Evolutionary conservation across 1,284 basidiomycete species (phyloP).

Genomic region (Melampsora larici-populina): DNA sequence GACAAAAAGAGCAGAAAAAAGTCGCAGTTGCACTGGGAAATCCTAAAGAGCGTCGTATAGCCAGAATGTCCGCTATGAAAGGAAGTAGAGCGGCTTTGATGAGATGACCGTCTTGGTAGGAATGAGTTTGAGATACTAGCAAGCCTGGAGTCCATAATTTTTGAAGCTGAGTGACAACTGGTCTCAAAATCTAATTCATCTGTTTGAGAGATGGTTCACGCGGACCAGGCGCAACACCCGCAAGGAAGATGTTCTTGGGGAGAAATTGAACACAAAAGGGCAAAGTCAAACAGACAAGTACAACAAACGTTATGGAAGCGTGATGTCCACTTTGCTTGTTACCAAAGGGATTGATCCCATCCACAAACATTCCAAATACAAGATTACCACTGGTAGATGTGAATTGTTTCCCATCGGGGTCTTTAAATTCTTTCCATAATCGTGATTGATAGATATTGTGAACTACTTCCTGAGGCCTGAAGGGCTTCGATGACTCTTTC

Average conservation of each 20-base stretch:
- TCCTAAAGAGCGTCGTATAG: constrained; percentile 26
- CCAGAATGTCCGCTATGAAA: constrained; percentile 44
- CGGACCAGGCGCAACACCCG: constrained; percentile 53
- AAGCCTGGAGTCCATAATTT: constrained; percentile 49
- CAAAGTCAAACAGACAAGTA: constrained; percentile 1
- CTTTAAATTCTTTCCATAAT: constrained; percentile 25
- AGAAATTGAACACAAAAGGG: constrained; percentile 51
- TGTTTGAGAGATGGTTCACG: constrained; percentile 45
- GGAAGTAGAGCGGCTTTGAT: constrained; percentile 24
- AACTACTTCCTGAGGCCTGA: constrained; percentile 6
- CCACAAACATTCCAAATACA: constrained; percentile 11
- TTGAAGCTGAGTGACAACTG: constrained; percentile 51
- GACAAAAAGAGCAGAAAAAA: constrained; percentile 35
- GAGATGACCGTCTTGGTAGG: neutral
- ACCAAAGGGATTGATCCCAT: too few relatives aligned
- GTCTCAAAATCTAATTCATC: constrained; percentile 50
- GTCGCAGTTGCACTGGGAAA: constrained; percentile 28
- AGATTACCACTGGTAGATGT: constrained; percentile 1
- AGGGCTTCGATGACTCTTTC: neutral
- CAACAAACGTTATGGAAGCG: constrained; percentile 7
- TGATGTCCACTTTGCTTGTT: too few relatives aligned
- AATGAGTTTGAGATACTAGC: constrained; percentile 1
- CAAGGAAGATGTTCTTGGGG: constrained; percentile 55
- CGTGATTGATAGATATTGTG: constrained; percentile 26
- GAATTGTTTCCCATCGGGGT: neutral